phyloP scores from a whole-genome alignment of 768 basidiomycete species.

The Dacryopinax spathularia region DNA sequence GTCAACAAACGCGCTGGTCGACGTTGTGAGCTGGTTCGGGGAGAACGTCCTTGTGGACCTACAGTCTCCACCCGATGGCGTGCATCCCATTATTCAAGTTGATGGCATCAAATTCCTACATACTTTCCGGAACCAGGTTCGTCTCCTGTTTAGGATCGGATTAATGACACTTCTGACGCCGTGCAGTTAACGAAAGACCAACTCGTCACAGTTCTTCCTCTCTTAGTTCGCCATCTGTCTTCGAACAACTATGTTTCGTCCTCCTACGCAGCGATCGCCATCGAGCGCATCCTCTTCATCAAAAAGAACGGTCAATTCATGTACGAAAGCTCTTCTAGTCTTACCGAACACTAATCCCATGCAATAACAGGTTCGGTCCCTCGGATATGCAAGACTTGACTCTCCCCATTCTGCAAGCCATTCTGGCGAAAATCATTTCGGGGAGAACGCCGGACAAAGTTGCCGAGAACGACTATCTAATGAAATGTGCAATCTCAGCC shows the following conservation, averaged over 20 bases:
- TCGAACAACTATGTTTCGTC: conserved; percentile 84
- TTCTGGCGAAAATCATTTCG: conserved; percentile 66
- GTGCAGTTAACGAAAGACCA: conserved; percentile 80
- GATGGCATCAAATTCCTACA: conserved; percentile 91
- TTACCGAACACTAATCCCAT: neutral
- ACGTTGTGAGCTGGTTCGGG: conserved; percentile 91
- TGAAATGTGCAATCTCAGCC: conserved; percentile 60
- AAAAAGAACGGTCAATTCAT: conserved; percentile 59
- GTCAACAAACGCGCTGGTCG: conserved; percentile 77
- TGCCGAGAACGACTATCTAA: conserved; percentile 93
- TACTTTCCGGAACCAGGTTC: conserved; percentile 90
- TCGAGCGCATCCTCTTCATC: conserved; percentile 86
- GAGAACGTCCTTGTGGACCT: conserved; percentile 81
- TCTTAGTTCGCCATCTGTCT: conserved; percentile 65
- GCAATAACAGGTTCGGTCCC: neutral
- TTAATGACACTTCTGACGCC: neutral
- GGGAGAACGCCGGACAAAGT: conserved; percentile 77
- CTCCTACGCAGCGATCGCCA: conserved; percentile 95
- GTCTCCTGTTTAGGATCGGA: conserved; percentile 9
- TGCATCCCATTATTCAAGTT: conserved; percentile 84
- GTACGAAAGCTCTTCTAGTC: conserved; percentile 33
- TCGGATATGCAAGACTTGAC: neutral
- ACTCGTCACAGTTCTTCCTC: conserved; percentile 76
- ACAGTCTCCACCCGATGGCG: conserved; percentile 47
- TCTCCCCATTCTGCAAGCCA: conserved; percentile 32